Base-by-base conservation (phyloP, 2,329 filamentous ascomycete genomes). In the Pseudocercospora vitis region DNA sequence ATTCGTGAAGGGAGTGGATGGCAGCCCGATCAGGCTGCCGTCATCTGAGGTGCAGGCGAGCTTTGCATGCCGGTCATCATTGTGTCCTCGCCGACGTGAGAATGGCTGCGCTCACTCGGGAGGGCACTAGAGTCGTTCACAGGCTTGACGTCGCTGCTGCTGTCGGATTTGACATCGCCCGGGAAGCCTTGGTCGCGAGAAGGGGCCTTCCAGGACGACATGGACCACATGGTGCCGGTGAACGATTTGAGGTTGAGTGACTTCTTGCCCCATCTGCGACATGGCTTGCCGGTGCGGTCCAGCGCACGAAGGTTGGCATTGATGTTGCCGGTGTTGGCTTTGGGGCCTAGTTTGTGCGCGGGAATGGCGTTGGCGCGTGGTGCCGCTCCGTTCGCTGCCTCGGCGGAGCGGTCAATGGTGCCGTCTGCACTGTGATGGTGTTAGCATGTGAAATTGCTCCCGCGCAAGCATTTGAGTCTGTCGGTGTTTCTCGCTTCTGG, bases 271-370 rank as follows among this genome's bases (percentile, higher is more conserved):
- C 94, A 99, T 71, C 86, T 91, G 61, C 92, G 88, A 73, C 91
- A 96, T 7, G 94, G 91, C 67, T 92, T 88, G 62, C 92, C 92
- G 6, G 88, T 88, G 57, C 92, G 86, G 73, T 99, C 94, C 60
- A 99, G 87, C 9, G 94, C 92, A 51, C 94, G 89, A 46, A 99
- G 85, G 48, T 90, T 89, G 50, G 94, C 94, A 70, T 99, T 99
- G 79, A 99, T 99, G 55, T 92, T 92, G 60, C 94, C 94, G 66
- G 92, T 89, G 71, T 96, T 97, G 48, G 92, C 92, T 73, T 96
- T 97, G 63, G 94, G 94, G 3, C 92, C 92, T 21, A 97, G 86
- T 72, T 95, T 95, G 74, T 92, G 89, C 47, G 79, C 77, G 39
- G 77, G 73, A 4, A 76, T 57, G 18, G 63, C 48, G 40, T 58